Evolutionary conservation across 2,329 filamentous ascomycete genomes (phyloP).

Genomic region (Aspergillus sp.): DNA sequence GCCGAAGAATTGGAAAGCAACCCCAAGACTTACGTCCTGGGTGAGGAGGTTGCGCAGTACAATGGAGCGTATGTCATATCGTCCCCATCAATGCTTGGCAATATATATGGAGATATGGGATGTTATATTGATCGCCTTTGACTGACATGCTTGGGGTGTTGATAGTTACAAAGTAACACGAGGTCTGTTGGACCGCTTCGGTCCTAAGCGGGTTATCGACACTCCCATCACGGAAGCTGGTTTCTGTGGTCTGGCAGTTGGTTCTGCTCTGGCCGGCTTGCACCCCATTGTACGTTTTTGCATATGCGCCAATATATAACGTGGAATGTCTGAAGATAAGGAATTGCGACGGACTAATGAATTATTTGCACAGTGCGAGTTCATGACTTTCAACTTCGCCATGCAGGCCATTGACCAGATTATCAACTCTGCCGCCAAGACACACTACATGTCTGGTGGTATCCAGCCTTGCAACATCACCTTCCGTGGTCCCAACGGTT

Average conservation of each 20-base stretch:
- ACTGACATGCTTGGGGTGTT: conserved; percentile 16
- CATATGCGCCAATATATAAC: not conserved
- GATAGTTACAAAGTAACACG: conserved; percentile 94
- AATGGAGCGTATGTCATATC: conserved; percentile 69
- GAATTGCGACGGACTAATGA: not conserved
- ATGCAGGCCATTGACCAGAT: conserved; percentile 99
- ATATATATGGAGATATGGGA: conserved; percentile 1
- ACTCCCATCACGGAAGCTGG: conserved; percentile 97
- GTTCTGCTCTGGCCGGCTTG: conserved; percentile 87
- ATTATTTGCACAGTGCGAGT: conserved; percentile 65
- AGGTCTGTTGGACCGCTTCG: conserved; percentile 92
- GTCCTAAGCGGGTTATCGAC: conserved; percentile 95
- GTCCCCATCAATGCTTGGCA: conserved; percentile 1
- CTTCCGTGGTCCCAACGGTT: conserved; percentile 98
- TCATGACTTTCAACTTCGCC: conserved; percentile 99
- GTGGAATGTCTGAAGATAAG: too few species aligned
- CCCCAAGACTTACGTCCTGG: conserved; percentile 89
- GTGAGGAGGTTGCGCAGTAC: conserved; percentile 99
- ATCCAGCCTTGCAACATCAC: conserved; percentile 99
- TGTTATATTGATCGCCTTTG: conserved; percentile 16
- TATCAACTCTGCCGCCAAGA: conserved; percentile 98
- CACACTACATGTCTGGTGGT: conserved; percentile 99
- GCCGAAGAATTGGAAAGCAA: conserved; percentile 94
- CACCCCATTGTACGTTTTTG: conserved; percentile 73
- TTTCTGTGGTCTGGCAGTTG: conserved; percentile 87